Base-by-base conservation (phyloP, 305 asterid species). In the Andrographis paniculata region DNA sequence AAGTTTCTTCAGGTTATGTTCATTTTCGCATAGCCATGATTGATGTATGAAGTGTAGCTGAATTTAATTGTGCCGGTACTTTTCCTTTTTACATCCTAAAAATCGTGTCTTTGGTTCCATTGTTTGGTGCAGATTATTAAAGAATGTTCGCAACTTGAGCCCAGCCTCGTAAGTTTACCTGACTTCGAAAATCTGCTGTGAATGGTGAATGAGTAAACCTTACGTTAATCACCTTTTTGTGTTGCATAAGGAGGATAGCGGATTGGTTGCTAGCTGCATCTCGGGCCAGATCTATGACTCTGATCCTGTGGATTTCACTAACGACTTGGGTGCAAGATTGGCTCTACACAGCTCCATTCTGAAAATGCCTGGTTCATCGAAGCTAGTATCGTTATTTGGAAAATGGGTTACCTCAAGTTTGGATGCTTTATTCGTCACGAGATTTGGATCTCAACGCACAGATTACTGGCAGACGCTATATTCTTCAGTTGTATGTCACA, bases 261-360 rank as follows among this genome's bases (percentile, higher is more conserved):
- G 74, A 45, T 55, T 88, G 73, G 68, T 82, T 48, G 48, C 71
- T 40, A 76, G 72, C 69, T 84, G 97, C 79, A 77, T 88, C 64
- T 64, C 89, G 28, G 97, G 93, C 58, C 94, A 88, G 67, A 80
- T 88, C 41, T 84, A 79, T 61, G 97, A 84, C 60, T 84, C 97
- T 55, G 87, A 87, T 76, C 97, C 97, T 5, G 79, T 77, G 60
- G 94, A 88, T 53, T 67, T 79, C 53, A 56, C 84, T 19, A 59
- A 60, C 11, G 92, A 81, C 62, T 68, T 82, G 73, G 95, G 94
- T 62, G 83, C 88, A 21, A 74, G 76, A 57, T 79, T 76, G 62
- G 74, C 95, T 68, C 60, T 77, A 51, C 77, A 75, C 51, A 81
- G 65, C 20, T 42, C 82, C 35, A 59, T 84, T 63, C 75, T 71